These are phyloP conservation scores for Sphagnum fallax DNA, from an alignment of 228 moss, liverwort and hornwort species.

Conservation along the genomic window DNA sequence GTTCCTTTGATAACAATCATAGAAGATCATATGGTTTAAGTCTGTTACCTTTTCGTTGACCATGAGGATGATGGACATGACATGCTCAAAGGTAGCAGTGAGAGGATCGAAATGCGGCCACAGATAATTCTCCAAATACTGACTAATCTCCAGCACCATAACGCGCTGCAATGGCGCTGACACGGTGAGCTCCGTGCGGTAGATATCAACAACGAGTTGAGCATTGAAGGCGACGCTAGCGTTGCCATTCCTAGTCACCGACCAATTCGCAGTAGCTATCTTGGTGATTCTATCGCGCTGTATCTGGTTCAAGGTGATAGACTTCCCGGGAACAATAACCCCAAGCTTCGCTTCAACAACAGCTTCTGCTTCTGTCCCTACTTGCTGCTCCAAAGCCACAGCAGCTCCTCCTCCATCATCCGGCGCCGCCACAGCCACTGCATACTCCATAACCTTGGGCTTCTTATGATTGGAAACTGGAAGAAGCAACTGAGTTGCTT, in stretches of 20 bases:
- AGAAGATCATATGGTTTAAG: no score
- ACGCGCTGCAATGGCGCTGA: slow-evolving; percentile 74
- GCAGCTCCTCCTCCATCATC: neutral
- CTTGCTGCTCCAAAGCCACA: slow-evolving; percentile 16
- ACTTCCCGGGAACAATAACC: slow-evolving; percentile 26
- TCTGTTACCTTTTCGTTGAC: slow-evolving; percentile 76
- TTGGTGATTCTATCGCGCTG: slow-evolving; percentile 47
- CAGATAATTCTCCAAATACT: slow-evolving; percentile 92
- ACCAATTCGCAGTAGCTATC: slow-evolving; percentile 51
- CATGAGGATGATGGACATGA: slow-evolving; percentile 92
- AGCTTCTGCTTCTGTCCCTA: neutral
- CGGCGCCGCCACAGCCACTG: slow-evolving; percentile 2
- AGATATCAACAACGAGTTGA: slow-evolving; percentile 70
- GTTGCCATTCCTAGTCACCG: slow-evolving; percentile 17
- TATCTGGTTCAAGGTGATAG: slow-evolving; percentile 54
- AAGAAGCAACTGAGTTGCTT: neutral
- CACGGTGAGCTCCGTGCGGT: slow-evolving; percentile 71
- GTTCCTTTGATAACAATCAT: no score
- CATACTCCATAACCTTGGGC: slow-evolving; percentile 31
- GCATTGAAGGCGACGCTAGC: slow-evolving; percentile 44
- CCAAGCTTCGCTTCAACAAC: slow-evolving; percentile 25
- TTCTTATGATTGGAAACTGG: slow-evolving; percentile 10
- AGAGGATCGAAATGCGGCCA: slow-evolving; percentile 88
- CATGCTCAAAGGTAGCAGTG: slow-evolving; percentile 72
- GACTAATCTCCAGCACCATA: slow-evolving; percentile 94